phyloP scores from a whole-genome alignment of 495 filamentous ascomycete genomes.

The Bacidia rubella region DNA sequence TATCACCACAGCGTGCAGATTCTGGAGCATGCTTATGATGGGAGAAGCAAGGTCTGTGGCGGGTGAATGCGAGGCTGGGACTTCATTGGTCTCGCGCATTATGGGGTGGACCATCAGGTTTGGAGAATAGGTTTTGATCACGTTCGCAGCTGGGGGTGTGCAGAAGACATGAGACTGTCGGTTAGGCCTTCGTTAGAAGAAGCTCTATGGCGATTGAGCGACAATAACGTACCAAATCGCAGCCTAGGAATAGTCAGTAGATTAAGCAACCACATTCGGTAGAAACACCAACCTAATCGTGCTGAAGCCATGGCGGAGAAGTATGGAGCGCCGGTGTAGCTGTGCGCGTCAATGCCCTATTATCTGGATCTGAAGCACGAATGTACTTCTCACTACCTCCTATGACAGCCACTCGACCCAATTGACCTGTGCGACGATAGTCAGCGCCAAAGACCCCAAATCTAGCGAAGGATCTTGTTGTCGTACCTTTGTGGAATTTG shows the following conservation, averaged over 20 bases:
- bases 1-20: slow-evolving; percentile 86
- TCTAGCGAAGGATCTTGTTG: neutral
- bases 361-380: neutral
- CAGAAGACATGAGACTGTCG: slow-evolving; percentile 88
- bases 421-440: slow-evolving; percentile 49
- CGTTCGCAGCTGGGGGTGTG: slow-evolving; percentile 70
- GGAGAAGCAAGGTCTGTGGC: slow-evolving; percentile 46
- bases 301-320: slow-evolving; percentile 97
- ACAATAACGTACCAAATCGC: slow-evolving; percentile 55
- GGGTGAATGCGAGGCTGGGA: slow-evolving; percentile 26
- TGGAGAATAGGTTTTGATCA: slow-evolving; percentile 95
- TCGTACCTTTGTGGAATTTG: slow-evolving; percentile 86
- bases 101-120: slow-evolving; percentile 98
- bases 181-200: slow-evolving; percentile 3
- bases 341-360: slow-evolving; percentile 15
- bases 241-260: slow-evolving; percentile 32
- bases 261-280: neutral
- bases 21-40: slow-evolving; percentile 67
- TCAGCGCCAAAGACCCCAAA: neutral
- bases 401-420: slow-evolving; percentile 85
- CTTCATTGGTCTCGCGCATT: slow-evolving; percentile 55
- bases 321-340: slow-evolving; percentile 92
- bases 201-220: slow-evolving; percentile 2
- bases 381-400: slow-evolving; percentile 77
- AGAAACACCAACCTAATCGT: slow-evolving; percentile 41